phyloP scores from a whole-genome alignment of 1,284 basidiomycete species.

The Melampsora americana region DNA sequence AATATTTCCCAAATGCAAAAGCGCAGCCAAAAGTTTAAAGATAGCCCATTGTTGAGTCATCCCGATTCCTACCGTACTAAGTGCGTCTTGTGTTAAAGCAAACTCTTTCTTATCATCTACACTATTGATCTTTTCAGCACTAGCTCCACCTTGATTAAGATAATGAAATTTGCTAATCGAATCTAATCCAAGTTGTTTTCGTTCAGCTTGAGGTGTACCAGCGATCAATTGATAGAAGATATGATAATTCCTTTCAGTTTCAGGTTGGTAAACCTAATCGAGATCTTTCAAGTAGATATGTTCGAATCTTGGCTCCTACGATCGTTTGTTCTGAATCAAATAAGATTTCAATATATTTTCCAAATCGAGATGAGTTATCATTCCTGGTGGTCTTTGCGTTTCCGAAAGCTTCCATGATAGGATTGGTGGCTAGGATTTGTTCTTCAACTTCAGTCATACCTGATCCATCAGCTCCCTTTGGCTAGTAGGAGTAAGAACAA shows the following conservation, averaged over 20 bases:
- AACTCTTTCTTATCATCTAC: slow-evolving; percentile 97
- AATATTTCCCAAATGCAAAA: slow-evolving; percentile 95
- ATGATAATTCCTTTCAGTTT: slow-evolving; percentile 97
- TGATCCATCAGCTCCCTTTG: slow-evolving; percentile 2
- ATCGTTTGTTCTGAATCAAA: slow-evolving; percentile 95
- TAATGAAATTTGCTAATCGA: slow-evolving; percentile 80
- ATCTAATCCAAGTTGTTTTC: slow-evolving; percentile 88
- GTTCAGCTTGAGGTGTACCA: slow-evolving; percentile 88
- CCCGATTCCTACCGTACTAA: slow-evolving; percentile 93
- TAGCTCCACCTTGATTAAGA: slow-evolving; percentile 87
- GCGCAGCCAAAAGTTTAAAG: slow-evolving; percentile 85
- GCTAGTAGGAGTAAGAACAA: slow-evolving; percentile 3
- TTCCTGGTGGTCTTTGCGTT: slow-evolving; percentile 99
- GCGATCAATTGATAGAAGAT: slow-evolving; percentile 99
- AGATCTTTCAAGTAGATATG: slow-evolving; percentile 94
- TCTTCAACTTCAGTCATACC: slow-evolving; percentile 88
- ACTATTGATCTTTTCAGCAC: slow-evolving; percentile 73
- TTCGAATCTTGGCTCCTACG: slow-evolving; percentile 93
- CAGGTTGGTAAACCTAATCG: slow-evolving; percentile 95
- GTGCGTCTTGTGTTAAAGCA: slow-evolving; percentile 82
- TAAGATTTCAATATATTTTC: slow-evolving; percentile 99
- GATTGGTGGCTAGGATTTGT: slow-evolving; percentile 96
- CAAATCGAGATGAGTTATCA: slow-evolving; percentile 97
- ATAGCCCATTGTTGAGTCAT: slow-evolving; percentile 98
- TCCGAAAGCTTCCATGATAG: slow-evolving; percentile 97